phyloP scores from a whole-genome alignment of 2,329 filamentous ascomycete genomes.

The Claviceps humidiphila region DNA sequence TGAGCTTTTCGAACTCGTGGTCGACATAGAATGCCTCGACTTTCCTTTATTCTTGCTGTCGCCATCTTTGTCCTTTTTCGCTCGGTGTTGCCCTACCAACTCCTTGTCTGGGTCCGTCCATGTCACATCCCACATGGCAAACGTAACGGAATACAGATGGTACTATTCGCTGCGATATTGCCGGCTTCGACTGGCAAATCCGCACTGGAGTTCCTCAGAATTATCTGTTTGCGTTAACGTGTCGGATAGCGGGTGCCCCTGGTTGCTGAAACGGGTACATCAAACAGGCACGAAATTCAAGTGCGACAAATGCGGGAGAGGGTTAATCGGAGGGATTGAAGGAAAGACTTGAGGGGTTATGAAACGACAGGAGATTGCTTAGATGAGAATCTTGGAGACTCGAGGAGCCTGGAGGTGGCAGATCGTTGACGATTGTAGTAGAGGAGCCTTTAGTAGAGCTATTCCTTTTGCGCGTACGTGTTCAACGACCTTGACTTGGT shows the following conservation, averaged over 20 bases:
- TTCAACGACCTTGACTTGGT: background rate
- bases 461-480: background rate
- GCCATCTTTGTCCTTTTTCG: slow-evolving; percentile 30
- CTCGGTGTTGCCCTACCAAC: slow-evolving; percentile 37
- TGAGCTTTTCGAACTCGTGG: slow-evolving; percentile 5
- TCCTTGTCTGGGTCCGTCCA: slow-evolving; percentile 44
- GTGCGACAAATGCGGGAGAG: slow-evolving; percentile 1
- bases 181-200: background rate
- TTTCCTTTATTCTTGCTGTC: slow-evolving; percentile 3
- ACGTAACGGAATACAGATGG: background rate
- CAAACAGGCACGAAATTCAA: background rate
- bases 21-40: slow-evolving; percentile 5
- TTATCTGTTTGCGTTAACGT: background rate
- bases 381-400: background rate
- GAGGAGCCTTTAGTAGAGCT: background rate
- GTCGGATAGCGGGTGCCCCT: slow-evolving; percentile 4
- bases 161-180: background rate
- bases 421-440: background rate
- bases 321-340: background rate
- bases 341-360: background rate
- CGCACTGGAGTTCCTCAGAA: background rate
- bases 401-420: background rate
- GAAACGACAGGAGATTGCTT: background rate
- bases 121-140: slow-evolving; percentile 43
- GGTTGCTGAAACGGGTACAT: slow-evolving; percentile 4